Percentiles rank a stretch among this genome's conserved stretches.
These are phyloP conservation scores for Musa balbisiana DNA, from an alignment of 202 grass and related monocot genomes.

Conservation along the genomic window DNA sequence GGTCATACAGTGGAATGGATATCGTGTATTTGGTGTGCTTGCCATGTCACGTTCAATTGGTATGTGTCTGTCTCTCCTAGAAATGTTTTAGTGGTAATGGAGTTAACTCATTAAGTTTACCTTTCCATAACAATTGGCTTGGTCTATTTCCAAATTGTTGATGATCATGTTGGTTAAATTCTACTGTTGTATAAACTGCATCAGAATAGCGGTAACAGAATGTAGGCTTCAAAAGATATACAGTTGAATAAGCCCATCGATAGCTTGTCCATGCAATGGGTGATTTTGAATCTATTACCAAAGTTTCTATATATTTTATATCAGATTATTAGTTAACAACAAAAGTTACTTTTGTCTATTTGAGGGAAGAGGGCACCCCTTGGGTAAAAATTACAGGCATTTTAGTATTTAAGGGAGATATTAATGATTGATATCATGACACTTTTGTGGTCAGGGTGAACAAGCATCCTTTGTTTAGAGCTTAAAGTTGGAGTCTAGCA, in stretches of 20 bases:
- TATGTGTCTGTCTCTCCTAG: constrained; percentile 22
- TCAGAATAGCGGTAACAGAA: background rate
- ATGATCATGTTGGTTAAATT: background rate
- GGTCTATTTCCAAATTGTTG: background rate
- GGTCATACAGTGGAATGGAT: constrained; percentile 98
- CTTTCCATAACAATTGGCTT: background rate
- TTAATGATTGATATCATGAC: background rate
- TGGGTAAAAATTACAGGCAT: background rate
- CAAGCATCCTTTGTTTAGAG: background rate
- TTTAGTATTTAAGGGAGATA: background rate
- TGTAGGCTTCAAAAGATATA: too few relatives aligned
- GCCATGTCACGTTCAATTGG: constrained; percentile 98
- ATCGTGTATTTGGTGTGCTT: constrained; percentile 95
- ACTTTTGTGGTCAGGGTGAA: background rate
- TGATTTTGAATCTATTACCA: background rate
- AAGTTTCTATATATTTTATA: background rate
- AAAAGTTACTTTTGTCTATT: background rate
- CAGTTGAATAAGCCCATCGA: background rate
- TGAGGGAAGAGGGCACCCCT: background rate
- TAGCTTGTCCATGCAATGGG: background rate
- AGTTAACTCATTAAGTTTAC: background rate
- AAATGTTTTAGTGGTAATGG: background rate
- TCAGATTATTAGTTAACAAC: background rate
- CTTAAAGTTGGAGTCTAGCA: background rate
- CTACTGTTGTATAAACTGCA: too few relatives aligned